phyloP scores from a whole-genome alignment of 352 stramenopile genomes.

The Globisporangium apiculatum region DNA sequence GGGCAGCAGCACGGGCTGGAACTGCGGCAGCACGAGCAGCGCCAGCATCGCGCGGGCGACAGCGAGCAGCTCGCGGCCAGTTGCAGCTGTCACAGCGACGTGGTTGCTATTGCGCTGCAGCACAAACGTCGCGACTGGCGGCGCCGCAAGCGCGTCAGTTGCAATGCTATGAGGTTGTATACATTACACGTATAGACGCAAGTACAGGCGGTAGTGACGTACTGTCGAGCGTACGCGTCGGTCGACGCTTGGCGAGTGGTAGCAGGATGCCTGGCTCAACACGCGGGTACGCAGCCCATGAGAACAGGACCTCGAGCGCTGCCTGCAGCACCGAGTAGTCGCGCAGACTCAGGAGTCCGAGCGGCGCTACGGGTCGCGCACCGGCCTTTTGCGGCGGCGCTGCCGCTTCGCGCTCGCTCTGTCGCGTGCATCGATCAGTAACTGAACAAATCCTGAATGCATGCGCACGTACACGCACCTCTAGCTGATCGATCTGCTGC shows the following conservation, averaged over 20 bases:
- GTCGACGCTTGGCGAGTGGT: constrained; percentile 51
- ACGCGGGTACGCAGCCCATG: constrained; percentile 50
- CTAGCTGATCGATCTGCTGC: constrained; percentile 12
- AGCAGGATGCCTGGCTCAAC: constrained; percentile 48
- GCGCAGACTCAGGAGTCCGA: constrained; percentile 67
- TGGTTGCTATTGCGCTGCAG: constrained; percentile 31
- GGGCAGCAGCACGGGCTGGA: constrained; percentile 70
- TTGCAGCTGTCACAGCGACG: constrained; percentile 6
- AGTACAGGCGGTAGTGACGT: constrained; percentile 8
- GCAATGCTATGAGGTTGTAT: neutral
- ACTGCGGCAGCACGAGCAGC: constrained; percentile 59
- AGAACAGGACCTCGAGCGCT: constrained; percentile 66
- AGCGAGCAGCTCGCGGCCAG: constrained; percentile 26
- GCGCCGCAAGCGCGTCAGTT: neutral
- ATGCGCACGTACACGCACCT: neutral
- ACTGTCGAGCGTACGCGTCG: constrained; percentile 80
- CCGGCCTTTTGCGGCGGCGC: neutral
- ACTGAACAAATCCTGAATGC: neutral
- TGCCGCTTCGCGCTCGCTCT: constrained; percentile 1
- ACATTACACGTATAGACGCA: neutral
- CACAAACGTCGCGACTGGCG: constrained; percentile 44
- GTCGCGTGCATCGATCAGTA: neutral
- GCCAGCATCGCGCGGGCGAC: constrained; percentile 45
- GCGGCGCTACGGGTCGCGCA: constrained; percentile 34
- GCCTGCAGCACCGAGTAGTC: constrained; percentile 83